phyloP scores from a whole-genome alignment of 768 basidiomycete species.

The Xerocomellus chrysenteron region DNA sequence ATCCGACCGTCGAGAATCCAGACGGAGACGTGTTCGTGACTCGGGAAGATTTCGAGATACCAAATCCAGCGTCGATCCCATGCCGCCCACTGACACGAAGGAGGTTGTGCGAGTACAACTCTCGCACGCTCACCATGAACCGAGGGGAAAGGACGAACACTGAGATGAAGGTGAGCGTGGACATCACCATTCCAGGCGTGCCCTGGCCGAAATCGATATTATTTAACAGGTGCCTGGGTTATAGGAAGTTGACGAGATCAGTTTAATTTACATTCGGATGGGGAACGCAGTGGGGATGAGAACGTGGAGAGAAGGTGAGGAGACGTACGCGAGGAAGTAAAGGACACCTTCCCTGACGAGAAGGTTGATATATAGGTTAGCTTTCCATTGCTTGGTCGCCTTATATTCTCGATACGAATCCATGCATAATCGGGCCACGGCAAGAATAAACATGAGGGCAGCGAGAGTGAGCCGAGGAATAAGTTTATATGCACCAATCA shows the following conservation, averaged over 20 bases:
- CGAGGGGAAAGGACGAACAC: slow-evolving; percentile 16
- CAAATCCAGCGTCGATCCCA: slow-evolving; percentile 17
- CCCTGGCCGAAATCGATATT: slow-evolving; percentile 7
- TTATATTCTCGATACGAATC: slow-evolving; percentile 13
- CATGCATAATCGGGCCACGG: background rate
- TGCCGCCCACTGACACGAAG: background rate
- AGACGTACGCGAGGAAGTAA: slow-evolving; percentile 21
- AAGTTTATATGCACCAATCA: slow-evolving; percentile 8
- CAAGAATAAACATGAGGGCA: slow-evolving; percentile 11
- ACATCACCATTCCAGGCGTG: background rate
- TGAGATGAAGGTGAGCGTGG: background rate
- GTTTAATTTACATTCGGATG: background rate
- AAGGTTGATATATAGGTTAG: slow-evolving; percentile 15
- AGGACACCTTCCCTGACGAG: slow-evolving; percentile 14
- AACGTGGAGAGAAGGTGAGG: too few species aligned
- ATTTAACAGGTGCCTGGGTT: slow-evolving; percentile 13
- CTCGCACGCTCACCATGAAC: slow-evolving; percentile 20
- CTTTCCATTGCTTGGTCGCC: slow-evolving; percentile 4
- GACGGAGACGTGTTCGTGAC: background rate
- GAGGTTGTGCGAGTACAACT: background rate
- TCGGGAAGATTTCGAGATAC: background rate
- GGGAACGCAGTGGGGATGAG: too few species aligned
- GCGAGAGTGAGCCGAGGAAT: slow-evolving; percentile 15
- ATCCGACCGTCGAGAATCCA: background rate
- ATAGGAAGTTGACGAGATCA: background rate